phyloP scores from a whole-genome alignment of 176 grass and related monocot species.

The Oryza coarctata region DNA sequence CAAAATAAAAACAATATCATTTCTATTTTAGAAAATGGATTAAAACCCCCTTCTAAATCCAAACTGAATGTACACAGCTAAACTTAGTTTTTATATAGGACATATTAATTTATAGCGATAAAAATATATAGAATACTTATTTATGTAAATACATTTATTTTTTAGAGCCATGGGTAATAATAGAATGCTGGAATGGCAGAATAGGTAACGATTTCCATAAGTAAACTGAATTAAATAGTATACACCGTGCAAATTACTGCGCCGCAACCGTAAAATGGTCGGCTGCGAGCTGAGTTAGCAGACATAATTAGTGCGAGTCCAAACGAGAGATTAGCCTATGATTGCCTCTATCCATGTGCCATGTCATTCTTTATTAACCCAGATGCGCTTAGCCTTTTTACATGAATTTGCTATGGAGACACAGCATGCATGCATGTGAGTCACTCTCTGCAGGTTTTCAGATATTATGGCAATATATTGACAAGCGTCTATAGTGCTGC shows the following conservation, averaged over 20 bases:
- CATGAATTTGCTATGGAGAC: not conserved
- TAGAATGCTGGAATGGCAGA: too few species aligned
- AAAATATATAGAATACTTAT: not conserved
- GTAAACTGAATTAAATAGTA: not conserved
- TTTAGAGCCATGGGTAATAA: not conserved
- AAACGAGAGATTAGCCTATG: conserved; percentile 8
- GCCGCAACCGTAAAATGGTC: not conserved
- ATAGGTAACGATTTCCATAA: not conserved
- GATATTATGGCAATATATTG: too few species aligned
- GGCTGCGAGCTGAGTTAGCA: not conserved
- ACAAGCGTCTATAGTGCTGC: too few species aligned
- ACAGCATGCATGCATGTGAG: not conserved
- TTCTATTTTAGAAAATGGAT: too few species aligned
- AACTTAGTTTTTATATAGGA: too few species aligned
- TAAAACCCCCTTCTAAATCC: too few species aligned
- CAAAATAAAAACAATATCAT: too few species aligned
- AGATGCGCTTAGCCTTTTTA: not conserved
- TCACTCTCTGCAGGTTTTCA: not conserved
- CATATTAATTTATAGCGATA: not conserved
- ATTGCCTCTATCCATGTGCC: conserved; percentile 4
- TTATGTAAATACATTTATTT: not conserved
- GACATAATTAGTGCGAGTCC: not conserved
- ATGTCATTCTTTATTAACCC: not conserved
- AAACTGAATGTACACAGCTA: too few species aligned
- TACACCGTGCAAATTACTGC: not conserved